Base-by-base conservation (phyloP, 805 yeast genomes). In the Ogataea zsoltii region DNA sequence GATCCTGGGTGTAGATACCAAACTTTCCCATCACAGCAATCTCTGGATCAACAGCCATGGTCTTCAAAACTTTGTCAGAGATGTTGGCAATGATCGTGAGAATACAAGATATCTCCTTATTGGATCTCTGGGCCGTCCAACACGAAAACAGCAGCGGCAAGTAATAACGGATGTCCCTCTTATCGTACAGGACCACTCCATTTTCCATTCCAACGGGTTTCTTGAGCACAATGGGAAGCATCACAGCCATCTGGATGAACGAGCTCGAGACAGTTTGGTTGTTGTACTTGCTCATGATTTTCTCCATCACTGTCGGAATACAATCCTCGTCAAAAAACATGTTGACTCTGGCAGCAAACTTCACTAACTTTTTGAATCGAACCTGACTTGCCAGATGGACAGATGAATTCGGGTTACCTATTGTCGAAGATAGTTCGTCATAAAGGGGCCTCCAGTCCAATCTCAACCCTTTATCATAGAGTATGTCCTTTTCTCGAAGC, bases 141-240 rank as follows among this genome's bases (percentile, higher is more conserved):
- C 87, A 66, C 49, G 86, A 81, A 53, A 88, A 87, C 7, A 88
- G 60, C 2, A 88, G 66, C 0, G 91, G 82, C 23, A 88, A 60
- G 53, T 83, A 81, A 50, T 80, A 50, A 7, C 75, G 70, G 11
- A 63, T 56, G 50, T 68, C 72, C 13, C 47, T 38, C 21, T 52
- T 46, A 10, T 55, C 50, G 44, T 61, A 66, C 1, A 31, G 1
- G 3, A 51, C 31, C 1, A 42, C 4, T 1, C 62, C 66, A 36
- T 53, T 54, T 1, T 19, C 28, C 7, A 25, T 44, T 2, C 42
- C 17, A 0, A 43, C 25, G 1, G 66, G 65, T 29, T 52, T 46
- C 13, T 63, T 59, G 42, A 75, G 71, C 2, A 52, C 48, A 12
- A 67, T 55, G 1, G 94, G 94, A 14, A 84, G 63, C 37, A 80